Conservation (phyloP, 2,329 filamentous ascomycete genomes). For the Aureobasidium uvarum region DNA sequence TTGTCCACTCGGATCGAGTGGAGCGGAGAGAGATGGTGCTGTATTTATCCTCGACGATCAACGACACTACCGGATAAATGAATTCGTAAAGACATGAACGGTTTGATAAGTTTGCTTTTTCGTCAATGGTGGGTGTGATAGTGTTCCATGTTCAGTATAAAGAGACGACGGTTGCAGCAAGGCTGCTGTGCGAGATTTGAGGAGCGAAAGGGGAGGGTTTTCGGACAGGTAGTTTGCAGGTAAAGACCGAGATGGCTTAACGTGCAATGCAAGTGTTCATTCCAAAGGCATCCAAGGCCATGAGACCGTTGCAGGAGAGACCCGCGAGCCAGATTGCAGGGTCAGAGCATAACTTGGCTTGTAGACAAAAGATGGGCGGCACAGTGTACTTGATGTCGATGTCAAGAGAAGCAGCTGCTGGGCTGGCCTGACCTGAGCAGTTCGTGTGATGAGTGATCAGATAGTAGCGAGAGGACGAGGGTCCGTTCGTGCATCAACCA, state of each 20-base stretch:
- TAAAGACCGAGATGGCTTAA: constrained; percentile 1
- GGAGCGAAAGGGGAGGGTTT: neutral
- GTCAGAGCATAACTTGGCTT: neutral
- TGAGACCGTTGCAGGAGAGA: constrained; percentile 14
- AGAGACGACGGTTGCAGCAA: neutral
- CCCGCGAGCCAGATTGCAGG: constrained; percentile 9
- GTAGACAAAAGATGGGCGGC: neutral
- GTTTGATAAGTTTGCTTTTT: neutral
- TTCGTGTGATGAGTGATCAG: neutral
- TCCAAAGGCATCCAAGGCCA: neutral
- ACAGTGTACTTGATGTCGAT: neutral
- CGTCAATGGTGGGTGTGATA: neutral
- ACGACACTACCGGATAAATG: neutral
- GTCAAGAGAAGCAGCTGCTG: neutral
- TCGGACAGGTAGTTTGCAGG: neutral
- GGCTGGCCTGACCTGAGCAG: neutral
- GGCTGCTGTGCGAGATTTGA: neutral
- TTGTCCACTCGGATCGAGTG: neutral
- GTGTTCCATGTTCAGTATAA: neutral
- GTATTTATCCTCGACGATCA: neutral
- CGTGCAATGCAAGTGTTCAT: constrained; percentile 15
- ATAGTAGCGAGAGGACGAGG: neutral
- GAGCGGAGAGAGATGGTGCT: neutral
- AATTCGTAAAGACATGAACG: neutral
- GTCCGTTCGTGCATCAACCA: neutral